Evolutionary conservation across 371 early-diverging fungal species (phyloP), one percentile per base, ranked within the genome.

Genomic region (Saksenaea oblongispora): DNA sequence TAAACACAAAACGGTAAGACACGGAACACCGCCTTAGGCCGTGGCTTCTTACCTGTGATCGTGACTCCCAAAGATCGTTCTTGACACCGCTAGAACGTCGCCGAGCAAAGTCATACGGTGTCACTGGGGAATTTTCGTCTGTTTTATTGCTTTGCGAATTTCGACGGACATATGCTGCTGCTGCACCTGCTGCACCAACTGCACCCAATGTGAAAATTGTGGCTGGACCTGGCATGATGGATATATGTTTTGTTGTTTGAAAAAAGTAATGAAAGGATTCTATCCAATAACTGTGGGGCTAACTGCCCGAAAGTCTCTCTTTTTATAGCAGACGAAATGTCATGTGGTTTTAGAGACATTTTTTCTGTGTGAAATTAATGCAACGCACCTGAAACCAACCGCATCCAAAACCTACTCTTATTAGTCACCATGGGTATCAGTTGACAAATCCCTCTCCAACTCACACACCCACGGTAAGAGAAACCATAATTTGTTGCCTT

Each of bases 171-270:
- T 69, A 75, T 13, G 63, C 64, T 3, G 51, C 51, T 7, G 74
- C 75, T 3, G 76, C 74, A 55, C 73, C 73, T 15, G 71, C 78
- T 42, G 70, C 77, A 34, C 80, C 80, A 26, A 80, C 75, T 15
- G 78, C 80, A 31, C 80, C 78, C 35, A 80, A 54, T 28, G 80
- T 72, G 41, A 80, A 68, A 47, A 80, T 27, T 67, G 80, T 72
- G 58, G 56, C 76, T 54, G 78, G 69, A 27, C 78, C 74, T 56
- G 80, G 78, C 80, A 80, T 80, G 17, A 34, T 69, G 39, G 3
- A 4, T 47, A 11, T 26, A 17, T 1, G n/a, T 47, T 22, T 22
- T 22, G n/a, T 22, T 3, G 5, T n/a, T 22, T 47, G 8, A 47
- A 47, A 18, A 22, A 47, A 47, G 51, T 47, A 7, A 14, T 17